Conservation (phyloP, 2,329 filamentous ascomycete species). For the Fusarium penzigii region DNA sequence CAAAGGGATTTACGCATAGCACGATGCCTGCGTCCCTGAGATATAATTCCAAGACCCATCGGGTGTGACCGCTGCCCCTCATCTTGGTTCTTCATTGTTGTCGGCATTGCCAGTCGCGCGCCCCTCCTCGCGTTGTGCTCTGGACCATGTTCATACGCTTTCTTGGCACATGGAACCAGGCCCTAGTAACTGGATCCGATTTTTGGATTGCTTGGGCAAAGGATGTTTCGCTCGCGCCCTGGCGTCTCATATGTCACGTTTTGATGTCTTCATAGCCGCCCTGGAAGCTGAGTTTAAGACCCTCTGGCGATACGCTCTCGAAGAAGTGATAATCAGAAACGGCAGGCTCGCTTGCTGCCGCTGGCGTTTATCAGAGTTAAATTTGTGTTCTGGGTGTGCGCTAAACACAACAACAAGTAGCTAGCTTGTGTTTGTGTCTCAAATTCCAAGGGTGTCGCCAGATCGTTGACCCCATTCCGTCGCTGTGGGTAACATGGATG, state of each 20-base stretch:
- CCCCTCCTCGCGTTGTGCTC: background rate
- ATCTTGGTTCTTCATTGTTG: background rate
- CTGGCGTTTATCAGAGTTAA: background rate
- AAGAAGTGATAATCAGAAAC: background rate
- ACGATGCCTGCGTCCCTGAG: background rate
- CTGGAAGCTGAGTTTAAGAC: background rate
- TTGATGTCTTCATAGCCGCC: background rate
- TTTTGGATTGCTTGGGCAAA: background rate
- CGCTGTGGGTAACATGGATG: slow-evolving; percentile 8
- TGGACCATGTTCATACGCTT: too few relatives aligned
- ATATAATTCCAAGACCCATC: background rate
- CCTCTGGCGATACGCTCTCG: background rate
- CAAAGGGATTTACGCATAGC: background rate
- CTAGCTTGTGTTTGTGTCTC: background rate
- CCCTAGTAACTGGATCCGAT: background rate
- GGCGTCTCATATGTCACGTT: background rate
- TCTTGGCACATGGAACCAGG: too few relatives aligned
- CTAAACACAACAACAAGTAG: background rate
- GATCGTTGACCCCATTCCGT: slow-evolving; percentile 15
- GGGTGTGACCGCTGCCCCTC: background rate
- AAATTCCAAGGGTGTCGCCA: background rate
- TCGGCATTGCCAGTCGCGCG: background rate
- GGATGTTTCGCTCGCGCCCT: background rate
- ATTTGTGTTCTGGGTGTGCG: background rate
- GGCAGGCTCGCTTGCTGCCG: background rate